Base-by-base conservation (phyloP, 177 flowering plant species). In the Vitis hybrid region DNA sequence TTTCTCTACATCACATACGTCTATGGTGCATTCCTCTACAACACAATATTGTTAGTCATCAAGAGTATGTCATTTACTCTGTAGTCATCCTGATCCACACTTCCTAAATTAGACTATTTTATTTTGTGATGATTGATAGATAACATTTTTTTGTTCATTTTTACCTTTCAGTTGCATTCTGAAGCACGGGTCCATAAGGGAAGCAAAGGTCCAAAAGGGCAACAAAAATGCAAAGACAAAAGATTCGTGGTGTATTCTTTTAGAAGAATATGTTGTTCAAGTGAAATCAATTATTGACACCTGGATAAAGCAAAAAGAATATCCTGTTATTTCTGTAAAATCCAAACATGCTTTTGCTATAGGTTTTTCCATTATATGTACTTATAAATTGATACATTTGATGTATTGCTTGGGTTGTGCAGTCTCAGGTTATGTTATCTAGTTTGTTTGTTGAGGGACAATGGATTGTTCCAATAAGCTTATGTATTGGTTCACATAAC, bases 231-330 rank as follows among this genome's bases (percentile, higher is more conserved):
- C 81, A 24, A 73, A 65, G 64, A 82, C 85, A 11, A 79, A 82
- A 56, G 83, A 82, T 66, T 52, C 75, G 27, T 82, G 81, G 83
- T 66, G 54, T 11, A 73, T 73, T 54, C 73, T 82, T 61, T 67
- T 78, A 1, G 78, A 82, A 62, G 78, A 60, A 69, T 78, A 70
- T 54, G 78, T 75, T 10, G 56, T 63, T 65, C 71, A 66, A 46
- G 75, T 81, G 18, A 69, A 74, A 59, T 52, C 46, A 30, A 48
- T 81, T 60, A 81, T 81, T 82, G 64, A 79, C 50, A 27, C 74
- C 27, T 81, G 82, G 84, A 81, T 82, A 67, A 79, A 76, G 72
- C 75, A 79, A 63, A 74, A 70, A 24, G 82, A 82, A 62, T 74
- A 75, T 76, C 84, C 84, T 24, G 72, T 76, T 65, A 60, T 81